Evolutionary conservation across 2,329 filamentous ascomycete species (phyloP).

Genomic region (Elsinoe ampelina): DNA sequence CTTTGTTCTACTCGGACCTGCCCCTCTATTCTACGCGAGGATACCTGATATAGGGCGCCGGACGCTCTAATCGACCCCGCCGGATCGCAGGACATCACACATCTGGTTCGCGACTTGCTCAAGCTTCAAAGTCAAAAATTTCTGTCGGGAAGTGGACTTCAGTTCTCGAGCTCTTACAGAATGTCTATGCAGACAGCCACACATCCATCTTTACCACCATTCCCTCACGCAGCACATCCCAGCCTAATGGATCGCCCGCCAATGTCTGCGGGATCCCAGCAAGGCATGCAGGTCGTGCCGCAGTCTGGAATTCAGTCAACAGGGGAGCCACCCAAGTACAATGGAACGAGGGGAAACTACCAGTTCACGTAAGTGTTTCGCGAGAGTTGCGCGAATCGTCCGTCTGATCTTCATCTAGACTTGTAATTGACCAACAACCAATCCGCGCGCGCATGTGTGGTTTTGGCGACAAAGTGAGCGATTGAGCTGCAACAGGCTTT

Average conservation of each 20-base stretch:
- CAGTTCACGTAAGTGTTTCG: slow-evolving; percentile 7
- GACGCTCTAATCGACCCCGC: slow-evolving; percentile 4
- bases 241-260: slow-evolving; percentile 6
- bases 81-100: neutral
- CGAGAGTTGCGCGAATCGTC: neutral
- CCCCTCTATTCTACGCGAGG: neutral
- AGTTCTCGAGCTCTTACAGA: neutral
- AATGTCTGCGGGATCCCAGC: slow-evolving; percentile 11
- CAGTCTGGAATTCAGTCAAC: neutral
- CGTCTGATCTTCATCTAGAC: neutral
- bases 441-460: slow-evolving; percentile 94
- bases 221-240: slow-evolving; percentile 7
- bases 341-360: slow-evolving; percentile 11
- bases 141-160: neutral
- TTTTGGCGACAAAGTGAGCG: slow-evolving; percentile 85
- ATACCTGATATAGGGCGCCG: slow-evolving; percentile 3
- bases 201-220: slow-evolving; percentile 11
- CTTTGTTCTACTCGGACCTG: neutral
- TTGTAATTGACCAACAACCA: slow-evolving; percentile 75
- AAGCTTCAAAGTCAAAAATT: neutral
- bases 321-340: slow-evolving; percentile 3
- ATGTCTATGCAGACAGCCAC: slow-evolving; percentile 13
- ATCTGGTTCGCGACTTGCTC: neutral
- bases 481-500: slow-evolving; percentile 13
- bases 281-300: slow-evolving; percentile 12